phyloP scores from a whole-genome alignment of 805 yeast genomes.

The Candida ortonii region DNA sequence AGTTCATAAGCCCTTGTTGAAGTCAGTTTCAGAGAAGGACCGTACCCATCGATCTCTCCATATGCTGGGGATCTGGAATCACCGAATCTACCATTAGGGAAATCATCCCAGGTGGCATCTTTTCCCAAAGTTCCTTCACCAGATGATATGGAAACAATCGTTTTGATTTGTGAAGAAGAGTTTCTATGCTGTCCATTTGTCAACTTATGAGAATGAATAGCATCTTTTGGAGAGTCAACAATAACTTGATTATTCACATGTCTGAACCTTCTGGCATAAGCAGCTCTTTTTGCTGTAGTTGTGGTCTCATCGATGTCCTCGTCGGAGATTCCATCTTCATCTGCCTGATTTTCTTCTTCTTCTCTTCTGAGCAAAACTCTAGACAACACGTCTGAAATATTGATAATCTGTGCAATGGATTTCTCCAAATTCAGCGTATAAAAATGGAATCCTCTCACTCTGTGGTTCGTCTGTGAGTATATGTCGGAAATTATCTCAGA shows the following conservation, averaged over 20 bases:
- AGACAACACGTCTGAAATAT: slow-evolving; percentile 53
- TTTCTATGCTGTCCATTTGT: slow-evolving; percentile 9
- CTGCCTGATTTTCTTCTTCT: slow-evolving; percentile 31
- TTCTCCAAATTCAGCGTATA: slow-evolving; percentile 91
- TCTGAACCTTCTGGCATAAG: slow-evolving; percentile 31
- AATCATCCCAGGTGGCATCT: slow-evolving; percentile 96
- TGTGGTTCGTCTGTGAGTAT: slow-evolving; percentile 48
- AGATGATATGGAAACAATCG: slow-evolving; percentile 70
- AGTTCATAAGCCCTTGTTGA: slow-evolving; percentile 61
- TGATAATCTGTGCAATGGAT: slow-evolving; percentile 81
- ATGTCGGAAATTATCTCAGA: slow-evolving; percentile 61
- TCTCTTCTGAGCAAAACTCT: slow-evolving; percentile 41
- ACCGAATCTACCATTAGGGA: slow-evolving; percentile 93
- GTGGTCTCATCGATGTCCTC: slow-evolving; percentile 28
- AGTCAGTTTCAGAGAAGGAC: slow-evolving; percentile 80
- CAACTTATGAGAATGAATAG: slow-evolving; percentile 15
- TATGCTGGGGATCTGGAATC: slow-evolving; percentile 94
- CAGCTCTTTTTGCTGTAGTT: slow-evolving; percentile 36
- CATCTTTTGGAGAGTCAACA: slow-evolving; percentile 21
- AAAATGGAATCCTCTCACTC: slow-evolving; percentile 84
- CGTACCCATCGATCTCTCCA: slow-evolving; percentile 98
- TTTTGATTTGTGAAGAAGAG: slow-evolving; percentile 43
- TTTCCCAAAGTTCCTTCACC: slow-evolving; percentile 84
- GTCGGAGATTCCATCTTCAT: slow-evolving; percentile 33
- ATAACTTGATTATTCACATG: slow-evolving; percentile 31